Base-by-base conservation (phyloP, 495 filamentous ascomycete genomes). In the Hyphodiscus hymeniophilus region DNA sequence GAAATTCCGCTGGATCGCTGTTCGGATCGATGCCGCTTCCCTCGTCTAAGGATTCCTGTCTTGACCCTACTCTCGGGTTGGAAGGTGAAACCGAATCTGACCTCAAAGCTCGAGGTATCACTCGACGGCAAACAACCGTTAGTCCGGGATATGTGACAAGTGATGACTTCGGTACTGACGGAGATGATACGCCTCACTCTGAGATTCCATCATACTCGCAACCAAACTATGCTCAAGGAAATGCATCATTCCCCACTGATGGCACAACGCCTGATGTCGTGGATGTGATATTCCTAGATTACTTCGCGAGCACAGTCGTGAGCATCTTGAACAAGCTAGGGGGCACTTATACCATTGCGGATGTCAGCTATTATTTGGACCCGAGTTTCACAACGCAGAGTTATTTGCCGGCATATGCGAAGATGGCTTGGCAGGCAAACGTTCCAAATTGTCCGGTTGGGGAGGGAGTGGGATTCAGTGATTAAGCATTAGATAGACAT, bases 241-340 rank as follows among this genome's bases (percentile, higher is more conserved):
- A 73, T 33, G 68, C 76, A 18, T 67, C 63, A 15, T 77, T 80
- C 42, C 57, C 70, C 13, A 54, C 54, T 3, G 55, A 59, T 16
- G 66, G 64, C 0, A 58, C 59, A 3, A 72, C 52, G 45, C 43
- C 83, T 1, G 71, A 78, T 48, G 73, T 54, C 0, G 79, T 91
- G 7, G 86, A 91, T 62, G 55, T 94, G 8, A 74, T 90, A 31
- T 94, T 87, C 63, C 73, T 86, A 45, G 84, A 89, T 53, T 91
- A 87, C 58, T 80, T 86, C 52, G 73, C 87, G 59, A 61, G 64
- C 31, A 78, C 76, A 58, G 65, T 87, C 31, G 54, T 81, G 33
- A 13, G 32, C 12, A 61, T 67, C n/a, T 54, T 74, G 46, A 57
- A 57, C n/a, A 55, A 53, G 20, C 49, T 68, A 11, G 70, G 71